Conservation (phyloP, 768 basidiomycete genomes). For the Suillus sp. region DNA sequence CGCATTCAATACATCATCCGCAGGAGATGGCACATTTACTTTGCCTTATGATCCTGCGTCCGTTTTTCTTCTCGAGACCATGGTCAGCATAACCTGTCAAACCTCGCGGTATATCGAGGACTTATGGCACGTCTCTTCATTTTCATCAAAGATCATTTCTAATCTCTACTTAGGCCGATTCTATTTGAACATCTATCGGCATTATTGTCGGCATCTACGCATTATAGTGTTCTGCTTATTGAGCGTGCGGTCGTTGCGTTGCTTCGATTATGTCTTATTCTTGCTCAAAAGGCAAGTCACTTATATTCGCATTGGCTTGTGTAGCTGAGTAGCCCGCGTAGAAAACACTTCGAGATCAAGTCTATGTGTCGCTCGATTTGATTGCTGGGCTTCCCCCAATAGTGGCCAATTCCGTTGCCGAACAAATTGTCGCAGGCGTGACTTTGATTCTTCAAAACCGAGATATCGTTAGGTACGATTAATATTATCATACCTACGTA, state of each 20-base stretch:
- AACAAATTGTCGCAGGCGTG: conserved; percentile 88
- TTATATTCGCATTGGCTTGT: not conserved
- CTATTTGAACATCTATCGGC: conserved; percentile 92
- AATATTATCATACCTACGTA: not conserved
- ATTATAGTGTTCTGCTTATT: conserved; percentile 88
- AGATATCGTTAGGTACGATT: conserved; percentile 59
- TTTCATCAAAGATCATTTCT: conserved; percentile 2
- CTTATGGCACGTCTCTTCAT: conserved; percentile 64
- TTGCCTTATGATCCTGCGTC: conserved; percentile 95
- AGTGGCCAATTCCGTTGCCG: conserved; percentile 83
- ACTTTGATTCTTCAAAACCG: conserved; percentile 76
- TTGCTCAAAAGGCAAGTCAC: conserved; percentile 70
- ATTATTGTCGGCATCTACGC: conserved; percentile 70
- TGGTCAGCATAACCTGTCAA: conserved; percentile 86
- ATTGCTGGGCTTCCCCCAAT: conserved; percentile 75
- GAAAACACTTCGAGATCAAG: conserved; percentile 87
- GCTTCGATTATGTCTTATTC: conserved; percentile 78
- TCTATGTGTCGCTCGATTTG: conserved; percentile 92
- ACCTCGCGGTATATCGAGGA: conserved; percentile 81
- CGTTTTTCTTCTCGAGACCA: conserved; percentile 91
- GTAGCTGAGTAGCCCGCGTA: conserved; percentile 30
- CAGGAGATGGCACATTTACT: conserved; percentile 50
- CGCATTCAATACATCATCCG: conserved; percentile 33
- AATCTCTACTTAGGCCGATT: conserved; percentile 71
- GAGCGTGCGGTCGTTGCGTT: conserved; percentile 93